Base-by-base conservation (phyloP, 2,329 filamentous ascomycete species). In the Parascedosporium putredinis region DNA sequence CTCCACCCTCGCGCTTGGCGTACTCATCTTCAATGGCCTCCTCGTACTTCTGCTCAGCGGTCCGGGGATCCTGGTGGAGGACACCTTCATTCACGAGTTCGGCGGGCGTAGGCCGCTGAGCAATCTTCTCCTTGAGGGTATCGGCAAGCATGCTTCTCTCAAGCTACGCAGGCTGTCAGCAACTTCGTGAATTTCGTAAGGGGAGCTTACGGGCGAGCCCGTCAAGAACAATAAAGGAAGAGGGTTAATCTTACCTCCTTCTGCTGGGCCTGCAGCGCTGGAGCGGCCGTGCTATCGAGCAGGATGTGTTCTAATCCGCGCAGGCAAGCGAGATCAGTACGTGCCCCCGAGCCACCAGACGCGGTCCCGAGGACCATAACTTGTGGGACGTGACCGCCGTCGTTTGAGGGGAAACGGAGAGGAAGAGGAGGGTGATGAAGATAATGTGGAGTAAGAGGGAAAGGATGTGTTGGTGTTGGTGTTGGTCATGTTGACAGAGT, bases 101-200 rank as follows among this genome's bases (percentile, higher is more conserved):
- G 56, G 89, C 86, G 9, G 86, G 84, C 31, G 78, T 74, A 1
- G 90, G 90, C 18, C 90, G 78, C 58, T 84, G 76, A 60, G 84
- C 78, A 54, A 96, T 81, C 65, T 90, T 90, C 61, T 94, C 88
- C 66, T 95, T 93, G 54, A 96, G 75, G 50, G 77, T 84, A 65
- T 95, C 87, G 52, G 82, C 85, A 12, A 85, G 79, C 89, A 96
- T 95, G 65, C 88, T 84, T 64, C 83, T 88, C 66, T 89, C 81
- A 38, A 96, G 81, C 71, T 78, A 46, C 51, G n/a, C 16, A 18
- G 10, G 27, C 23, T n/a, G n/a, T n/a, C n/a, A n/a, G n/a, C n/a
- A n/a, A n/a, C n/a, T n/a, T n/a, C n/a, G n/a, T n/a, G n/a, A n/a
- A n/a, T n/a, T n/a, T n/a, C n/a, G n/a, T n/a, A n/a, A n/a, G n/a